Evolutionary conservation across 1,139 yeast genomes (phyloP), one percentile per base, ranked within the genome.

Genomic region (Hansenula lynferdii): DNA sequence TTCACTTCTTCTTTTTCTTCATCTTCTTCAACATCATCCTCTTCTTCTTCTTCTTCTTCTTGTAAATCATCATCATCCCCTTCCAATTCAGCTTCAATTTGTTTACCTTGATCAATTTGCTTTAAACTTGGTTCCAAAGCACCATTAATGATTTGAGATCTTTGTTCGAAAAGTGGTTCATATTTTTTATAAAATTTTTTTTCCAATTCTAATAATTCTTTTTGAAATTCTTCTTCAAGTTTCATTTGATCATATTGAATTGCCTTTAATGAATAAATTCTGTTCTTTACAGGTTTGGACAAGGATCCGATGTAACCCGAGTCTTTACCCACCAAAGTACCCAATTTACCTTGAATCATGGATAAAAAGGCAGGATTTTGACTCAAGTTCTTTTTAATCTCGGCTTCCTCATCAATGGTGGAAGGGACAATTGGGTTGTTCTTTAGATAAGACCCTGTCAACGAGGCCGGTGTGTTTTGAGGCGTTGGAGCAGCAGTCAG

Each of bases 401-500:
- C 51, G 14, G 50, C 42, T 30, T 53, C 53, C 34, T 51, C 55
- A 33, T 50, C 49, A 15, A 86, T 86, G 35, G 95, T 83, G 32
- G 62, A 53, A 35, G 90, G 79, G 42, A 85, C 83, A 9, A 79
- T 70, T 14, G 95, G 95, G 47, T 80, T 77, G 46, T 80, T 77
- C 64, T 74, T 80, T 60, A 85, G 71, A 61, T 79, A 89, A 37
- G 92, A 83, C 45, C 79, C 80, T 34, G 86, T 76, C 31, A 85
- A 85, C 23, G 95, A 82, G 5, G 97, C 85, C 19, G 99, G 99
- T 2, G 99, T 92, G 71, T 92, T 92, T 61, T 94, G 98, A 11
- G 99, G 99, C 3, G 99, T 92, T 37, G 99, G 98, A 6, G 98
- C 98, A 58, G 83, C 80, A 51, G 95, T 84, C 52, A 89, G 79